Base-by-base conservation (phyloP, 257 asterid genomes). In the Haberlea rhodopensis region DNA sequence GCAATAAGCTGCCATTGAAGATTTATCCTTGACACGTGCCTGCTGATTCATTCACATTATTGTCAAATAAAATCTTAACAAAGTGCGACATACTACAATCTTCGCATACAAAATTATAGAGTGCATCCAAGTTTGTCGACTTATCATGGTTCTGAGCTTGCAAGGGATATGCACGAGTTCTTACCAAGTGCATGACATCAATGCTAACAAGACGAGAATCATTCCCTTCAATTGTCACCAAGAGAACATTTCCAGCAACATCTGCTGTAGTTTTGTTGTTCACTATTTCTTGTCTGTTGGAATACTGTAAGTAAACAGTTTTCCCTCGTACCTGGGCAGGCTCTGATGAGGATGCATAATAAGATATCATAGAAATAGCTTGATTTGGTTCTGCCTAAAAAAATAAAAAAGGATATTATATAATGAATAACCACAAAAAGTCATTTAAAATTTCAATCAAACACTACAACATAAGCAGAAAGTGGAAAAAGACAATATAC, bases 261-360 rank as follows among this genome's bases (percentile, higher is more conserved):
- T 94, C 97, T 48, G 97, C 99, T 62, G 94, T 86, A 56, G 99
- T 94, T 85, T 86, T 94, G 86, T 90, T 94, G 99, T 94, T 90
- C 89, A 90, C 97, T 76, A 94, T 94, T 78, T 94, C 99, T 81
- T 88, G 96, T 79, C 99, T 80, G 95, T 94, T 94, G 64, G 99
- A 94, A 81, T 94, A 94, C 76, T 94, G 99, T 74, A 94, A 92
- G 87, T 94, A 94, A 74, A 94, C 96, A 15, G 95, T 88, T 82
- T 94, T 94, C 85, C 99, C 97, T 72, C 99, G 96, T 62, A 94
- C 97, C 88, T 86, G 97, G 71, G 99, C 97, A 10, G 96, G 99
- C 82, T 94, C 99, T 13, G 99, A 84, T 25, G 99, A 94, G 62
- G 99, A 90, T 16, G 97, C 97, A 69, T 86, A 90, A 73, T 94